Evolutionary conservation across 2,329 filamentous ascomycete genomes (phyloP).

Genomic region (Monilinia laxa): DNA sequence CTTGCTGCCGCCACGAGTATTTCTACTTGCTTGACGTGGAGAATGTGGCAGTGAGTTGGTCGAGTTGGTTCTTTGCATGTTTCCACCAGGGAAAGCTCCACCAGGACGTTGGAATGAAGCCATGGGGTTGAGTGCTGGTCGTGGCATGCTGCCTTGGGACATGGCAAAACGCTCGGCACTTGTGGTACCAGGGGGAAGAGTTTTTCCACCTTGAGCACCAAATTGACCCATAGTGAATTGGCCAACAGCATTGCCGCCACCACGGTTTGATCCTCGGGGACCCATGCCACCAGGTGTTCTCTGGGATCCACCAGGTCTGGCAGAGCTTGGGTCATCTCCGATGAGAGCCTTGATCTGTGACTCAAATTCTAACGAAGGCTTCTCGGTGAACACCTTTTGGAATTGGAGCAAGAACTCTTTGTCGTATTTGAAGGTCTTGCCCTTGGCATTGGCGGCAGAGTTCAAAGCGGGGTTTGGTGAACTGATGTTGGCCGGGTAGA

Average conservation of each 20-base stretch:
- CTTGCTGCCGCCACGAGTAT: constrained; percentile 64
- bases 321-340: constrained; percentile 70
- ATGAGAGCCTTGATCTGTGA: constrained; percentile 83
- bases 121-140: constrained; percentile 55
- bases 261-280: constrained; percentile 51
- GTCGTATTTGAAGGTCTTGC: constrained; percentile 88
- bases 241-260: constrained; percentile 45
- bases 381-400: constrained; percentile 93
- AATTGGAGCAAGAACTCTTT: constrained; percentile 95
- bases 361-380: constrained; percentile 92
- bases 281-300: constrained; percentile 54
- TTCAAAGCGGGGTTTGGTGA: constrained; percentile 94
- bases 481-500: constrained; percentile 79
- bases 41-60: constrained; percentile 66
- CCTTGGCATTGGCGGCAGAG: constrained; percentile 72
- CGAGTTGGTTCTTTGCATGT: constrained; percentile 59
- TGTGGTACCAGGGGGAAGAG: constrained; percentile 72
- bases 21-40: constrained; percentile 63
- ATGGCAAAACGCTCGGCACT: constrained; percentile 74
- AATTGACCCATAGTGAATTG: constrained; percentile 72
- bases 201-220: constrained; percentile 52
- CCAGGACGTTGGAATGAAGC: constrained; percentile 61
- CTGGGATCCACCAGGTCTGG: constrained; percentile 54
- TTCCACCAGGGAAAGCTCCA: constrained; percentile 61
- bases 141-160: constrained; percentile 53